These are phyloP conservation scores for Paecilomyces formosus DNA, from an alignment of 2,329 filamentous ascomycete species.

Conservation along the genomic window DNA sequence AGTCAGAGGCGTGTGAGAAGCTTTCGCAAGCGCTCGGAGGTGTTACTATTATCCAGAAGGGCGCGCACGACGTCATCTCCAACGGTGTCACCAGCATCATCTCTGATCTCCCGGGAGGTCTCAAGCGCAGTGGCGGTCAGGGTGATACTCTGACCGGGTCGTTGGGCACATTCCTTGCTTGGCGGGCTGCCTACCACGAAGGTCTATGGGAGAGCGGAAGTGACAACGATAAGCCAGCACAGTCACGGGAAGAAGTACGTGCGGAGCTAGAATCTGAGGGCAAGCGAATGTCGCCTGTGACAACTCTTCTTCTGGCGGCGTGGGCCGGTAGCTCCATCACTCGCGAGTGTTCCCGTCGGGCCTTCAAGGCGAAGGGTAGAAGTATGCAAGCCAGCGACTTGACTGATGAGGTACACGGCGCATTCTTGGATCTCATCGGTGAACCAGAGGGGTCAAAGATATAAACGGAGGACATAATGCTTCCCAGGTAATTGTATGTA, in stretches of 20 bases:
- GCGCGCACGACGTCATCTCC: conserved; percentile 70
- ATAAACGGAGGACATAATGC: conserved; percentile 4
- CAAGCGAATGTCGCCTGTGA: conserved; percentile 50
- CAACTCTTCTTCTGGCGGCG: conserved; percentile 65
- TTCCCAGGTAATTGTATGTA: background rate
- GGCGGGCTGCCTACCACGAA: conserved; percentile 80
- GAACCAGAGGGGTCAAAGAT: conserved; percentile 49
- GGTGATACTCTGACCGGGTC: conserved; percentile 90
- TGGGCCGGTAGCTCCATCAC: conserved; percentile 85
- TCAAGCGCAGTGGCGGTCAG: conserved; percentile 88
- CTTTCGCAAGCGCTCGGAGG: conserved; percentile 73
- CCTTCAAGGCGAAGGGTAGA: conserved; percentile 77
- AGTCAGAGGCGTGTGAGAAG: conserved; percentile 55
- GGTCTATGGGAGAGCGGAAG: conserved; percentile 59
- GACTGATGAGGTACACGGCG: conserved; percentile 78
- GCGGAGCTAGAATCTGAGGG: conserved; percentile 37
- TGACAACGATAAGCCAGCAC: conserved; percentile 22
- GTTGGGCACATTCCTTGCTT: conserved; percentile 80
- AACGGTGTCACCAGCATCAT: conserved; percentile 69
- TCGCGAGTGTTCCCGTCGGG: conserved; percentile 79
- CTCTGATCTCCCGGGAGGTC: conserved; percentile 70
- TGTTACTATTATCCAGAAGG: conserved; percentile 89
- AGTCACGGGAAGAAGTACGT: conserved; percentile 33
- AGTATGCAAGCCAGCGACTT: conserved; percentile 89
- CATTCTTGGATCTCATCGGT: conserved; percentile 74